Conservation (phyloP, 2,329 filamentous ascomycete species). For the Fusarium redolens region DNA sequence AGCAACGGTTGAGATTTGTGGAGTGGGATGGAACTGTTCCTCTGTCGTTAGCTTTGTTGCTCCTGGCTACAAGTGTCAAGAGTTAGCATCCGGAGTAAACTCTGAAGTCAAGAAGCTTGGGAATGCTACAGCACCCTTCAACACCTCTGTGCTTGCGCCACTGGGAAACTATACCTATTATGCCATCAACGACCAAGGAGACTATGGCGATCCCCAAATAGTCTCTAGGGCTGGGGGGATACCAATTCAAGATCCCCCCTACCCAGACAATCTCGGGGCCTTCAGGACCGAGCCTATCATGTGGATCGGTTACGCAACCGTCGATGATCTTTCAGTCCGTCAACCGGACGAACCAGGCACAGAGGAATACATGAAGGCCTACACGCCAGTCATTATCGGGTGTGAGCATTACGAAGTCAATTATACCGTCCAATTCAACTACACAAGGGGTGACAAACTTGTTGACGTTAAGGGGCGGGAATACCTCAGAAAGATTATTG, state of each 20-base stretch:
- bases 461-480: rapidly evolving
- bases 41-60: background rate
- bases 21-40: constrained; percentile 10
- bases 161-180: rapidly evolving
- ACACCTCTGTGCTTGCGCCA: background rate
- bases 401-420: constrained; percentile 19
- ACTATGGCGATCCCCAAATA: rapidly evolving
- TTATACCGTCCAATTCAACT: background rate
- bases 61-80: constrained; percentile 17
- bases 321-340: rapidly evolving
- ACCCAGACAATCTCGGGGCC: background rate
- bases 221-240: rapidly evolving
- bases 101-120: background rate
- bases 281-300: constrained; percentile 27
- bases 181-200: rapidly evolving
- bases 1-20: background rate
- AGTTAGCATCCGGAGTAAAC: background rate
- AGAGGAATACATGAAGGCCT: rapidly evolving
- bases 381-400: background rate
- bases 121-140: background rate
- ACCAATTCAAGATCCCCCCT: rapidly evolving
- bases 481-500: background rate
- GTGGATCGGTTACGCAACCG: constrained; percentile 20
- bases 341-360: rapidly evolving
- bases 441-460: rapidly evolving